Conservation (phyloP, 768 basidiomycete species). For the Auricularia cornea region DNA sequence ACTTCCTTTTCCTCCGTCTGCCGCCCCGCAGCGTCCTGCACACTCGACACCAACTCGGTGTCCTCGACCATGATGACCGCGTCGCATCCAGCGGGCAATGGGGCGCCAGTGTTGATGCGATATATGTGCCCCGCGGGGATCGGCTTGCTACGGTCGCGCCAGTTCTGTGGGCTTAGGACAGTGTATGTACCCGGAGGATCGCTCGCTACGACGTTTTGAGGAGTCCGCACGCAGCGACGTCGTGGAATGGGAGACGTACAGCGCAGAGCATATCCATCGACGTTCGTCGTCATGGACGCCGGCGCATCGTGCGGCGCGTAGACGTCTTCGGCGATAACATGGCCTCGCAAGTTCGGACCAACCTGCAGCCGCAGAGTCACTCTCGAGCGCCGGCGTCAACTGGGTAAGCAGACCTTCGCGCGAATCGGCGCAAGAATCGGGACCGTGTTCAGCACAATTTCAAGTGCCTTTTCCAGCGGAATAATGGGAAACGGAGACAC, state of each 20-base stretch:
- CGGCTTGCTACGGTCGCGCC: constrained; percentile 20
- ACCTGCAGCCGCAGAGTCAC: constrained; percentile 36
- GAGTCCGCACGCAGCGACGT: no score
- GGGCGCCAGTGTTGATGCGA: constrained; percentile 82
- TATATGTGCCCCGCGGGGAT: constrained; percentile 46
- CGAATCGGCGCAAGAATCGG: constrained; percentile 31
- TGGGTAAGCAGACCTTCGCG: constrained; percentile 33
- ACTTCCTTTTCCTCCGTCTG: constrained; percentile 65
- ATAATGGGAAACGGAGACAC: constrained; percentile 71
- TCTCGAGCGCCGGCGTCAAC: neutral
- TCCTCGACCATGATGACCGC: constrained; percentile 92
- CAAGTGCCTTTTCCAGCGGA: constrained; percentile 55
- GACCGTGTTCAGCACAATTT: constrained; percentile 43
- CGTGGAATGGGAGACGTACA: constrained; percentile 32
- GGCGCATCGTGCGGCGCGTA: constrained; percentile 59
- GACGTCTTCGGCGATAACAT: constrained; percentile 71
- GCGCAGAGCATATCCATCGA: constrained; percentile 80
- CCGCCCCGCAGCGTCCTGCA: constrained; percentile 27
- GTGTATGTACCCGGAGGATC: constrained; percentile 57
- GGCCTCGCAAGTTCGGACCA: constrained; percentile 46
- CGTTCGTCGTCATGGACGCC: constrained; percentile 59
- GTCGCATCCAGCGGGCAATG: constrained; percentile 66
- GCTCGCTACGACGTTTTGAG: constrained; percentile 36
- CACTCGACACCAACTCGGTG: constrained; percentile 59
- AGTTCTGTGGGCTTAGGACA: constrained; percentile 50